These are phyloP conservation scores for Hypocreales sp. DNA, from an alignment of 2,329 filamentous ascomycete genomes.

Conservation along the genomic window DNA sequence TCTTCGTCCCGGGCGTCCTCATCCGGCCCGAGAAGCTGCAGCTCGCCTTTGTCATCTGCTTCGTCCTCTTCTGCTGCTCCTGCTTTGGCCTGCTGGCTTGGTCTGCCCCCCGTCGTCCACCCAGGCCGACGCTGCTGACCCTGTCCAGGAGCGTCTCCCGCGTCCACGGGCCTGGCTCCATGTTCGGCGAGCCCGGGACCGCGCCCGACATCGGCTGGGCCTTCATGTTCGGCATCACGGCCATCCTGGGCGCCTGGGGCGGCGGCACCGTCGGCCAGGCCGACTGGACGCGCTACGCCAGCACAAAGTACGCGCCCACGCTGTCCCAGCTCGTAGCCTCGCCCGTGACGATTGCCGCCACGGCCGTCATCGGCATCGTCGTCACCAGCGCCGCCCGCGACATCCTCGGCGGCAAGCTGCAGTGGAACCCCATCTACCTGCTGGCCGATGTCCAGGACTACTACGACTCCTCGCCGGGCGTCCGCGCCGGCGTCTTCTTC, in stretches of 20 bases:
- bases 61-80: constrained; percentile 8
- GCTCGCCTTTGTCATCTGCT: constrained; percentile 10
- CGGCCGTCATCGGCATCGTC: constrained; percentile 11
- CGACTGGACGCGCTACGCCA: constrained; percentile 13
- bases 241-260: constrained; percentile 12
- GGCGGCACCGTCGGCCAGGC: constrained; percentile 12
- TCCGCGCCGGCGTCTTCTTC: constrained; percentile 11
- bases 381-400: constrained; percentile 10
- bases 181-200: constrained; percentile 8
- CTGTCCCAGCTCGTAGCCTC: constrained; percentile 10
- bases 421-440: constrained; percentile 12
- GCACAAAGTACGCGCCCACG: constrained; percentile 5
- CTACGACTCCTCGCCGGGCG: constrained; percentile 9
- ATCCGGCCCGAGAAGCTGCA: constrained; percentile 11
- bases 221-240: constrained; percentile 15
- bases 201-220: constrained; percentile 12
- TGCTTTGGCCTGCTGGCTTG: constrained; percentile 8
- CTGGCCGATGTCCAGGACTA: constrained; percentile 11
- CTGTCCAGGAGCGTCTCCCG: constrained; percentile 7
- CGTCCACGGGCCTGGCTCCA: constrained; percentile 7
- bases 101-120: too few species aligned
- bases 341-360: constrained; percentile 11
- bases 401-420: constrained; percentile 8
- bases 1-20: constrained; percentile 8
- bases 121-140: too few species aligned